These are phyloP conservation scores for Kwoniella europaea DNA, from an alignment of 768 basidiomycete genomes.

Conservation along the genomic window DNA sequence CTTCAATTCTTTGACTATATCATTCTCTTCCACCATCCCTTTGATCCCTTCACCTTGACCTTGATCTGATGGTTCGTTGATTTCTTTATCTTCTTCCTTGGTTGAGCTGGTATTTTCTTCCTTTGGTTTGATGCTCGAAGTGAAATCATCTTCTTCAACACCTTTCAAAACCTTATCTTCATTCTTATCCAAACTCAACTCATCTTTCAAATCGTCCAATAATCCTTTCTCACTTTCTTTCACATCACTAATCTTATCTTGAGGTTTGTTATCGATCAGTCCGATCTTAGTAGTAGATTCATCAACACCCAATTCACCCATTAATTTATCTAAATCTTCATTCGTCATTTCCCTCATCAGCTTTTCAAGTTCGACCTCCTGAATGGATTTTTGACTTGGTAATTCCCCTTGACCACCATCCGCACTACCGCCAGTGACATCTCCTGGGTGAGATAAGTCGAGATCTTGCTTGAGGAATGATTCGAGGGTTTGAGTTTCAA, in stretches of 20 bases:
- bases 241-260: neutral
- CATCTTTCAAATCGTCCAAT: slow-evolving; percentile 15
- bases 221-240: slow-evolving; percentile 17
- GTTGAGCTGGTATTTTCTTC: neutral
- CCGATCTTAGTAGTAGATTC: slow-evolving; percentile 5
- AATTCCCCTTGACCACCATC: neutral
- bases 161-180: slow-evolving; percentile 14
- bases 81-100: neutral
- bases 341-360: slow-evolving; percentile 50
- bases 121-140: neutral
- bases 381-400: slow-evolving; percentile 18
- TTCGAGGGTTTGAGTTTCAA: slow-evolving; percentile 42
- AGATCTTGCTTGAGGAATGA: slow-evolving; percentile 48
- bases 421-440: neutral
- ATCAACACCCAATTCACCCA: slow-evolving; percentile 31
- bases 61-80: neutral
- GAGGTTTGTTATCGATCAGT: neutral
- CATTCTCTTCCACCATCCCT: neutral
- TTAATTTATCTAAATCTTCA: slow-evolving; percentile 42
- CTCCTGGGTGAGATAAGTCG: slow-evolving; percentile 22
- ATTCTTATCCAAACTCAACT: slow-evolving; percentile 11
- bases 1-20: slow-evolving; percentile 9
- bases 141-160: neutral
- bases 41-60: slow-evolving; percentile 11
- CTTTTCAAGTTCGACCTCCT: slow-evolving; percentile 45